These are phyloP conservation scores for Crithidia acanthocephali DNA, from an alignment of 208 protist genomes.

Conservation along the genomic window DNA sequence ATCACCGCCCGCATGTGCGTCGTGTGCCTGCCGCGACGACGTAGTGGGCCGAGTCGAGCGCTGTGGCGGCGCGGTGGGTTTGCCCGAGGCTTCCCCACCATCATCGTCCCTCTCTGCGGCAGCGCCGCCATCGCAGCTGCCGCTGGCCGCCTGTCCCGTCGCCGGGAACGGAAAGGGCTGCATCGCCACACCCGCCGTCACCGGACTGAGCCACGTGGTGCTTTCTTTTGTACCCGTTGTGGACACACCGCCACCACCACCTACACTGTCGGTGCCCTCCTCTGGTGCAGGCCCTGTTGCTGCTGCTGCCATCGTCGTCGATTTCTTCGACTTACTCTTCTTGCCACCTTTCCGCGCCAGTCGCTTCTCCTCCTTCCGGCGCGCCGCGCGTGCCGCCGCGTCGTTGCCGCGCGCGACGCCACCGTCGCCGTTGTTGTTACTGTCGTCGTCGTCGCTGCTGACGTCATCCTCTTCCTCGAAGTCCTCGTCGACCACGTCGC, in stretches of 20 bases:
- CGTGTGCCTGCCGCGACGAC: too few species aligned
- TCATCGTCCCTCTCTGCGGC: background rate
- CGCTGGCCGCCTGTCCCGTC: too few species aligned
- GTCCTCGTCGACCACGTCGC: constrained; percentile 31
- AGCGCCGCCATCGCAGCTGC: background rate
- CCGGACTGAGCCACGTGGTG: background rate
- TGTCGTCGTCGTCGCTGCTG: background rate
- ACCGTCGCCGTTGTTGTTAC: background rate
- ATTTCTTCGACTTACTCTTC: constrained; percentile 16
- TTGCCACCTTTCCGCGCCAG: background rate
- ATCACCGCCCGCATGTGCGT: too few species aligned
- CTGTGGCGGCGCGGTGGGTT: background rate
- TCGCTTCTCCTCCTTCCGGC: constrained; percentile 11
- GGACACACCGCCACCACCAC: background rate
- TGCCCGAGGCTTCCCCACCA: constrained; percentile 16
- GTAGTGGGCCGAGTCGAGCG: background rate
- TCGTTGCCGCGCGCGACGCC: constrained; percentile 7
- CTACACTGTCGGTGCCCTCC: too few species aligned
- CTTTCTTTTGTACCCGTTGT: background rate
- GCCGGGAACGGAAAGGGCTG: background rate
- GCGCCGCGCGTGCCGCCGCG: constrained; percentile 11
- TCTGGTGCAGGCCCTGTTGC: too few species aligned
- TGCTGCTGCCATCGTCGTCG: background rate
- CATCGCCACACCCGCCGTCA: background rate
- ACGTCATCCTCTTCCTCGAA: constrained; percentile 16